phyloP scores from a whole-genome alignment of 768 basidiomycete species.

The Macrolepiota fuliginosa region DNA sequence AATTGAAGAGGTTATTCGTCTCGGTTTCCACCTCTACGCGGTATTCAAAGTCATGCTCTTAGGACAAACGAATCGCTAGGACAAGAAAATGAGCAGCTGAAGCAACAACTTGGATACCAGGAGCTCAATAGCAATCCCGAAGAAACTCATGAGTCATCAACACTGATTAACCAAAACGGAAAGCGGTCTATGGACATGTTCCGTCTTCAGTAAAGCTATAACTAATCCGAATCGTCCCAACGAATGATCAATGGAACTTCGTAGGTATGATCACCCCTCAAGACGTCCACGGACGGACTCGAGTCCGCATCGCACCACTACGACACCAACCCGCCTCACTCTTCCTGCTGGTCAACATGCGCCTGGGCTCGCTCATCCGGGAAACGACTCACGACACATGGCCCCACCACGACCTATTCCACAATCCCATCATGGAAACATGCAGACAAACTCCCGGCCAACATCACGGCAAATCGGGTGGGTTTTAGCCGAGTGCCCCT shows the following conservation, averaged over 20 bases:
- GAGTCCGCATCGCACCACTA: slow-evolving; percentile 19
- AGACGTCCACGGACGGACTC: slow-evolving; percentile 27
- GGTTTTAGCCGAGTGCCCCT: background rate
- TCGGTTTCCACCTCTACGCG: slow-evolving; percentile 9
- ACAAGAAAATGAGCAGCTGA: slow-evolving; percentile 49
- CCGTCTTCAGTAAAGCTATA: slow-evolving; percentile 21
- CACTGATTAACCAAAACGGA: slow-evolving; percentile 50
- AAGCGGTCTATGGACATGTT: slow-evolving; percentile 57
- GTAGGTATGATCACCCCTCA: slow-evolving; percentile 21
- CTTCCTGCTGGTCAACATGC: slow-evolving; percentile 59
- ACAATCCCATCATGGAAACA: background rate
- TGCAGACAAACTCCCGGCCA: slow-evolving; percentile 28
- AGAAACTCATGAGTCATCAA: slow-evolving; percentile 27
- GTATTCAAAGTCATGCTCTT: slow-evolving; percentile 5
- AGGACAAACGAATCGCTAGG: slow-evolving; percentile 51
- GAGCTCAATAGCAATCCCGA: slow-evolving; percentile 20
- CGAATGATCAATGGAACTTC: background rate
- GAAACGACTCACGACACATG: slow-evolving; percentile 15
- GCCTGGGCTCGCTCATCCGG: slow-evolving; percentile 36
- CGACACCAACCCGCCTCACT: slow-evolving; percentile 65
- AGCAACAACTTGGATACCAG: slow-evolving; percentile 27
- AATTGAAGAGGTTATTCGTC: slow-evolving; percentile 53
- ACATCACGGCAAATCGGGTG: slow-evolving; percentile 30
- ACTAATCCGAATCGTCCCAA: background rate
- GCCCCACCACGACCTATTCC: background rate